phyloP scores from a whole-genome alignment of 2,329 filamentous ascomycete genomes.

The Phaeosphaeria sp. region DNA sequence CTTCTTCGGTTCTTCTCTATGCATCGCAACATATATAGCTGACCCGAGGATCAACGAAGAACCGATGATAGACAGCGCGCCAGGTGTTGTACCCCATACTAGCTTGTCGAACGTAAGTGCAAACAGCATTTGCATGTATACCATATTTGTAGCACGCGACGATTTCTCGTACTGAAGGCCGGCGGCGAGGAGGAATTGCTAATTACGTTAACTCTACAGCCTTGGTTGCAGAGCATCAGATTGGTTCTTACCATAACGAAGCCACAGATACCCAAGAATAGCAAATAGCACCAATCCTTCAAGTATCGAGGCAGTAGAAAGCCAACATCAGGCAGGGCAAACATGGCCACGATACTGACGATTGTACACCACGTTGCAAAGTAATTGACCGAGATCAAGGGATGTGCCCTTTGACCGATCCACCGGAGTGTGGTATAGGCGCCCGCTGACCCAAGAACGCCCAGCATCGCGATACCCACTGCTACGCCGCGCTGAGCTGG shows the following conservation, averaged over 20 bases:
- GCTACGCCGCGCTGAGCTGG: slow-evolving; percentile 72
- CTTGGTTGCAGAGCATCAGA: neutral
- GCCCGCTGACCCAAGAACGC: slow-evolving; percentile 75
- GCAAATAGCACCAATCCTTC: slow-evolving; percentile 70
- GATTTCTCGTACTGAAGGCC: slow-evolving; percentile 76
- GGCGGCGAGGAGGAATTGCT: slow-evolving; percentile 82
- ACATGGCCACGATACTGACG: slow-evolving; percentile 68
- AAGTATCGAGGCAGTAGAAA: slow-evolving; percentile 62
- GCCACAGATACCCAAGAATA: slow-evolving; percentile 74
- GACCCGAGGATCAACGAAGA: slow-evolving; percentile 69
- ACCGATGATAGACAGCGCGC: slow-evolving; percentile 64
- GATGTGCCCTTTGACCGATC: slow-evolving; percentile 80
- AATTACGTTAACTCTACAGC: neutral
- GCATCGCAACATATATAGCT: slow-evolving; percentile 68
- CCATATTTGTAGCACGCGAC: slow-evolving; percentile 68
- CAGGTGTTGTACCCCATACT: slow-evolving; percentile 67
- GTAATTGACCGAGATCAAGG: slow-evolving; percentile 85
- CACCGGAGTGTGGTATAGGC: slow-evolving; percentile 79
- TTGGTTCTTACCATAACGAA: slow-evolving; percentile 75
- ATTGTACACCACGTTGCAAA: slow-evolving; percentile 75
- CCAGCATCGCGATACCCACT: slow-evolving; percentile 74
- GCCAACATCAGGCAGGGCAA: slow-evolving; percentile 61
- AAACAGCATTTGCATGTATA: slow-evolving; percentile 75
- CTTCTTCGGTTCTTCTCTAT: slow-evolving; percentile 50
- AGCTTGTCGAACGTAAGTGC: slow-evolving; percentile 69